Evolutionary conservation across 2,329 filamentous ascomycete genomes (phyloP), one percentile per base, ranked within the genome.

Genomic region (Trichophyton verrucosum): DNA sequence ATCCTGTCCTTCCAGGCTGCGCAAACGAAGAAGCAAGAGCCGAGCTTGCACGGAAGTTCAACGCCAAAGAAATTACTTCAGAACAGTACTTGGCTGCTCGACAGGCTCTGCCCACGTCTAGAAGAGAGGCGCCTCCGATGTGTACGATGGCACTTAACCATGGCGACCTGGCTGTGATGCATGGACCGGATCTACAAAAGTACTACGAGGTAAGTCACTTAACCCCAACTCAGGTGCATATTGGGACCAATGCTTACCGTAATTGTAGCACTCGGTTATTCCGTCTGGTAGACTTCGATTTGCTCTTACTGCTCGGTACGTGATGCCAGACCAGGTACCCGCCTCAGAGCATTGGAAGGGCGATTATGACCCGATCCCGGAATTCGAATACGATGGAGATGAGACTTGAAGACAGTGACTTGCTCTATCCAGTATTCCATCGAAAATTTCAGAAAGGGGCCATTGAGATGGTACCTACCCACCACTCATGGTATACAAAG

Each of bases 151-250:
- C 74, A 1, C 70, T 85, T 5, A 72, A 76, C 15, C 82, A 84
- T 68, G 82, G 82, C 0, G 82, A 84, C 66, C 68, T 83, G 20
- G 75, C 83, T 0, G 72, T 84, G 7, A 84, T 84, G 82, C 77
- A 82, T 65, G 82, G 82, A 0, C 74, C 73, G 3, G 69, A 72
- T 1, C 68, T 84, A 11, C 82, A 84, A 67, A 77, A 76, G 64
- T 83, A 78, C 63, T 81, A 78, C 42, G 81, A 84, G 70, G 74
- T 75, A 65, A 58, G 67, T 62, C 44, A 9, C 11, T 9, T 11
- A 40, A 9, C 27, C 36, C 8, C 17, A 4, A 15, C 40, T n/a
- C 0, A 1, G 6, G 15, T 44, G 27, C 11, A 56, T 36, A n/a
- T 11, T 38, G 33, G 33, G 11, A 38, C 3, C 3, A 38, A 53